Evolutionary conservation across 208 protist species (phyloP).

Genomic region (Trypanosoma congolense): DNA sequence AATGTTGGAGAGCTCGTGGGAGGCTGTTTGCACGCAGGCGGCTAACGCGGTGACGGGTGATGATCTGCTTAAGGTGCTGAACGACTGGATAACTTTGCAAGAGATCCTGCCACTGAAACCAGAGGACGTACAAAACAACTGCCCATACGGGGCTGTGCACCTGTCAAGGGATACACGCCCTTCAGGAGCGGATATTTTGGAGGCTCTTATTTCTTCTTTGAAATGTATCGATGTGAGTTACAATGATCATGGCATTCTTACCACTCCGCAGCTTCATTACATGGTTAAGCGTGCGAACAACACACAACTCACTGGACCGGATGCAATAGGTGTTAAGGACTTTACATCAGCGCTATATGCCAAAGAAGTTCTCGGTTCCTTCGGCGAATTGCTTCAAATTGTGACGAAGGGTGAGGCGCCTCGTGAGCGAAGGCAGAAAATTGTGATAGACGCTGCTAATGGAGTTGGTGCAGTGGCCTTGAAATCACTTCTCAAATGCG

Average conservation of each 20-base stretch:
- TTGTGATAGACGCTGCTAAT: slow-evolving; percentile 88
- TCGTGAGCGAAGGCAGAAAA: slow-evolving; percentile 9
- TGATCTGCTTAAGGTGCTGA: slow-evolving; percentile 39
- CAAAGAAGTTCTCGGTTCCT: slow-evolving; percentile 27
- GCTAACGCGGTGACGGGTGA: slow-evolving; percentile 51
- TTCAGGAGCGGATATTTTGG: slow-evolving; percentile 37
- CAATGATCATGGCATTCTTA: slow-evolving; percentile 27
- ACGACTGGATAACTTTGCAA: slow-evolving; percentile 24
- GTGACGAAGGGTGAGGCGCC: neutral
- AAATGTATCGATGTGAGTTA: slow-evolving; percentile 13
- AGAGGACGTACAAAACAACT: slow-evolving; percentile 9
- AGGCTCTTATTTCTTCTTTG: slow-evolving; percentile 23
- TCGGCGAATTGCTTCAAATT: slow-evolving; percentile 23
- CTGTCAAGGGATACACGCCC: slow-evolving; percentile 59
- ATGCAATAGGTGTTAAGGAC: slow-evolving; percentile 5
- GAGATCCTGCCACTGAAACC: neutral
- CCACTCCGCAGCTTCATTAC: slow-evolving; percentile 79
- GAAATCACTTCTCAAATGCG: slow-evolving; percentile 33
- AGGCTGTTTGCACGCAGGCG: slow-evolving; percentile 46
- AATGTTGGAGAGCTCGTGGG: slow-evolving; percentile 71
- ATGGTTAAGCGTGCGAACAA: slow-evolving; percentile 29
- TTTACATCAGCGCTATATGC: slow-evolving; percentile 26
- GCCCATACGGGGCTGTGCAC: slow-evolving; percentile 24
- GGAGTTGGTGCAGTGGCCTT: slow-evolving; percentile 74
- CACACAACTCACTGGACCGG: slow-evolving; percentile 2